phyloP scores from a whole-genome alignment of 371 early-diverging fungal genomes.

The Chytridium lagenaria region DNA sequence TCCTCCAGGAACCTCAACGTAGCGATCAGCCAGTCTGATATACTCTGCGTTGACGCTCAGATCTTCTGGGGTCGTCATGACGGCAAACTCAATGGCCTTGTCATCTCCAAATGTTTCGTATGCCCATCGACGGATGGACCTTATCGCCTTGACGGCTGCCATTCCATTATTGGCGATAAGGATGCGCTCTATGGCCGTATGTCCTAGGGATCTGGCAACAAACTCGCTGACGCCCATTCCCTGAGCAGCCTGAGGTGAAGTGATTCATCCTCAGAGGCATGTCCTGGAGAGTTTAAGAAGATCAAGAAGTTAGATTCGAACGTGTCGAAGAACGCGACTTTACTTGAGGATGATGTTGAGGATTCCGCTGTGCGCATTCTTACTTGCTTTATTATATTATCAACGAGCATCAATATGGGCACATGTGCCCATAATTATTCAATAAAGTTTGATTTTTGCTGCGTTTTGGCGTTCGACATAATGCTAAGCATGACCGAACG shows the following conservation, averaged over 20 bases:
- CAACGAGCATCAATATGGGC: too few species aligned
- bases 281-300: not conserved
- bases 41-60: constrained; percentile 96
- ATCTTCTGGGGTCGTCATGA: constrained; percentile 99
- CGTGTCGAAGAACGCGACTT: too few species aligned
- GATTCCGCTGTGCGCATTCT: too few species aligned
- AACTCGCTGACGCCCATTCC: not conserved
- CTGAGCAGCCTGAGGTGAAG: not conserved
- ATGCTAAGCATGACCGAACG: not conserved
- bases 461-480: not conserved
- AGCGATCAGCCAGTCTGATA: constrained; percentile 98
- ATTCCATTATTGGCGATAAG: constrained; percentile 99
- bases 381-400: too few species aligned
- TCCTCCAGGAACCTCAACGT: constrained; percentile 96
- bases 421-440: not conserved
- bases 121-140: constrained; percentile 97
- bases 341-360: too few species aligned
- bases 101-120: constrained; percentile 98
- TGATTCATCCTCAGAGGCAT: not conserved
- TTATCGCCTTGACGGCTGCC: constrained; percentile 98
- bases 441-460: not conserved
- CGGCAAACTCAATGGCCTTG: constrained; percentile 94
- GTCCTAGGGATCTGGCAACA: constrained; percentile 27
- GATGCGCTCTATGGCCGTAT: constrained; percentile 59
- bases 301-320: too few species aligned